Conservation (phyloP, 2,329 filamentous ascomycete genomes). For the Calcarisporium arbuscula region DNA sequence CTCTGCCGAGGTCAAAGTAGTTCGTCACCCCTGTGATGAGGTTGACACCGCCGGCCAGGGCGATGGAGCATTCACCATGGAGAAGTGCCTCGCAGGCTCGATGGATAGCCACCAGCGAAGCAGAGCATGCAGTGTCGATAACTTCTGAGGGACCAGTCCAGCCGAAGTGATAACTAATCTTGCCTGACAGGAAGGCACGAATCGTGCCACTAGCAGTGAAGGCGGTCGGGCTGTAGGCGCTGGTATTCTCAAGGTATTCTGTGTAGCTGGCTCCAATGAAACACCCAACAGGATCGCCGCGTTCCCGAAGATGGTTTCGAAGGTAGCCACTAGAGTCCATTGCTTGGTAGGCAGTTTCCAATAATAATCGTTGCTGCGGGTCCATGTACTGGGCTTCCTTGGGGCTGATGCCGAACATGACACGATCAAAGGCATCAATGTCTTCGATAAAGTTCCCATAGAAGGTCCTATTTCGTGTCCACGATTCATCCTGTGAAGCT, state of each 20-base stretch:
- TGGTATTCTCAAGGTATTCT: slow-evolving; percentile 19
- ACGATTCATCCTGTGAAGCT: slow-evolving; percentile 8
- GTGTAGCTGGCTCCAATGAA: slow-evolving; percentile 17
- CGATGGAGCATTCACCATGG: slow-evolving; percentile 23
- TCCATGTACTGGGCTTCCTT: slow-evolving; percentile 24
- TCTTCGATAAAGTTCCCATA: slow-evolving; percentile 17
- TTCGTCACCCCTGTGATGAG: slow-evolving; percentile 22
- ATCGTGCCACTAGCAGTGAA: slow-evolving; percentile 26
- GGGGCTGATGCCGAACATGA: slow-evolving; percentile 21
- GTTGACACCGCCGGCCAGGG: slow-evolving; percentile 32
- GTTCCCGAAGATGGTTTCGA: slow-evolving; percentile 1
- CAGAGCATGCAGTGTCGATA: slow-evolving; percentile 31
- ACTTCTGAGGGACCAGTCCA: slow-evolving; percentile 27
- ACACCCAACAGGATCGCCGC: slow-evolving; percentile 16
- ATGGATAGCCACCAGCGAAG: slow-evolving; percentile 27
- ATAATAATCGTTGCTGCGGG: slow-evolving; percentile 24
- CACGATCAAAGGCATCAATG: slow-evolving; percentile 14
- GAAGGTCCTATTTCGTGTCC: slow-evolving; percentile 10
- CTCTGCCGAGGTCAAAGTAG: slow-evolving; percentile 14
- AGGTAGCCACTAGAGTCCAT: slow-evolving; percentile 14
- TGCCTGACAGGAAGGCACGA: slow-evolving; percentile 24
- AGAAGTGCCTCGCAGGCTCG: slow-evolving; percentile 21
- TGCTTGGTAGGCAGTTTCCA: slow-evolving; percentile 29
- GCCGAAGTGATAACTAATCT: slow-evolving; percentile 27
- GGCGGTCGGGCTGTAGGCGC: slow-evolving; percentile 19